A percentile compares a stretch with the other conserved stretches of the same genome.
These are phyloP conservation scores for Solanum chilense DNA, from an alignment of 257 asterid genomes.

Conservation along the genomic window DNA sequence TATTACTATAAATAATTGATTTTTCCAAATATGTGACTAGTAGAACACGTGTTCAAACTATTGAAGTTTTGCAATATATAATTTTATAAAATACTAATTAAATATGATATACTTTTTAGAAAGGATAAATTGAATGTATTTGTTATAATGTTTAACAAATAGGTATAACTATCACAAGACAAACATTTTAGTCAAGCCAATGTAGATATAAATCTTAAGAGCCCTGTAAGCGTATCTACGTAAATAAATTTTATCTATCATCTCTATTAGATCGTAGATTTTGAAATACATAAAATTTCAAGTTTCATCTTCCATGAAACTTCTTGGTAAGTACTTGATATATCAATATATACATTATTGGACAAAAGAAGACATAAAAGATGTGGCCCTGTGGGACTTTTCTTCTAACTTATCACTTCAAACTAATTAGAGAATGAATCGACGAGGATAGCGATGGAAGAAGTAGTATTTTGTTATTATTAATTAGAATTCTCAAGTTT, in stretches of 20 bases:
- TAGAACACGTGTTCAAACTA: too few relatives aligned
- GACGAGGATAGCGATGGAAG: not conserved
- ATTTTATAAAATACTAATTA: too few relatives aligned
- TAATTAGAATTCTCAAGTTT: too few relatives aligned
- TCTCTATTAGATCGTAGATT: too few relatives aligned
- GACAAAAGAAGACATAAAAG: not conserved
- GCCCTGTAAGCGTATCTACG: not conserved
- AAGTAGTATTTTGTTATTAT: too few relatives aligned
- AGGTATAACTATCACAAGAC: not conserved
- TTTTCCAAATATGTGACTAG: too few relatives aligned
- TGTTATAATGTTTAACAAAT: too few relatives aligned
- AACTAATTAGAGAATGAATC: not conserved
- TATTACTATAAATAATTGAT: too few relatives aligned
- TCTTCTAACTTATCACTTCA: not conserved
- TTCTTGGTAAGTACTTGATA: not conserved
- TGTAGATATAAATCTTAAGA: too few relatives aligned
- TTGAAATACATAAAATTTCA: not conserved
- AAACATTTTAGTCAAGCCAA: not conserved
- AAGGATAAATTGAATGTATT: too few relatives aligned
- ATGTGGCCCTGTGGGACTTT: not conserved
- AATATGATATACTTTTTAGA: not conserved
- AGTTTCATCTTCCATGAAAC: not conserved
- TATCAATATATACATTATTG: not conserved
- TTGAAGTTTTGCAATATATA: too few relatives aligned
- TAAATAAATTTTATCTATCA: fast-evolving